phyloP scores from a whole-genome alignment of 208 protist species.

The Crithidia acanthocephali region DNA sequence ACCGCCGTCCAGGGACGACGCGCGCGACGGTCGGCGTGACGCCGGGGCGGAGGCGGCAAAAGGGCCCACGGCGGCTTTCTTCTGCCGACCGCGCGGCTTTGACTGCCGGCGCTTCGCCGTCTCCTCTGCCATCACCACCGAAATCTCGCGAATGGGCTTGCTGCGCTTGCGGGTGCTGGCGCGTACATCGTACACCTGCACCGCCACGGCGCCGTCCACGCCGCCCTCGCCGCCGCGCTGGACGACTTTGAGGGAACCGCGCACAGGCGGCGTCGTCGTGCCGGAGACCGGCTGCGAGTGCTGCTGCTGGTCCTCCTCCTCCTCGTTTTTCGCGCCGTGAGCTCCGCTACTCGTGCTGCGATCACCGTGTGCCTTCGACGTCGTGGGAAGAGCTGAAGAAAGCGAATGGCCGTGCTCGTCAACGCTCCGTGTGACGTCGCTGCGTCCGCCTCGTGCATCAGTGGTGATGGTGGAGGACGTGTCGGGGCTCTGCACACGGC shows the following conservation, averaged over 20 bases:
- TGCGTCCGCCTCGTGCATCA: neutral
- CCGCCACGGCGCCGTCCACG: constrained; percentile 57
- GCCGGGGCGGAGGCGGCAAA: constrained; percentile 25
- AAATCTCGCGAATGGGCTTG: constrained; percentile 85
- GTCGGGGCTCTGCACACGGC: constrained; percentile 45
- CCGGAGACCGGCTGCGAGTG: constrained; percentile 10
- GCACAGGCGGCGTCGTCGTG: constrained; percentile 14
- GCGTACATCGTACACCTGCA: constrained; percentile 90
- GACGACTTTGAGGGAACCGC: constrained; percentile 77
- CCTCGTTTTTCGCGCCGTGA: neutral
- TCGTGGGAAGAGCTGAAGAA: too few species aligned
- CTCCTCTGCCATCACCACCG: constrained; percentile 78
- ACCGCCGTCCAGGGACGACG: neutral
- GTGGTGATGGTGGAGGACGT: neutral
- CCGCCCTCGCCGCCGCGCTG: constrained; percentile 48
- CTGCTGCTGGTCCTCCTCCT: constrained; percentile 8
- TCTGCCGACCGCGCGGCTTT: constrained; percentile 14
- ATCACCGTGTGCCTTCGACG: neutral
- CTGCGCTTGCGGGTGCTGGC: constrained; percentile 56
- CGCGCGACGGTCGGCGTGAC: constrained; percentile 30
- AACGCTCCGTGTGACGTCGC: too few species aligned
- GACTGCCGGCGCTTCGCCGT: constrained; percentile 47
- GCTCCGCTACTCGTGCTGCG: neutral
- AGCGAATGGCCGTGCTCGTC: too few species aligned
- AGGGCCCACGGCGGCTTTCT: neutral